Evolutionary conservation across 2,329 filamentous ascomycete genomes (phyloP).

Genomic region (Claviceps sp.): DNA sequence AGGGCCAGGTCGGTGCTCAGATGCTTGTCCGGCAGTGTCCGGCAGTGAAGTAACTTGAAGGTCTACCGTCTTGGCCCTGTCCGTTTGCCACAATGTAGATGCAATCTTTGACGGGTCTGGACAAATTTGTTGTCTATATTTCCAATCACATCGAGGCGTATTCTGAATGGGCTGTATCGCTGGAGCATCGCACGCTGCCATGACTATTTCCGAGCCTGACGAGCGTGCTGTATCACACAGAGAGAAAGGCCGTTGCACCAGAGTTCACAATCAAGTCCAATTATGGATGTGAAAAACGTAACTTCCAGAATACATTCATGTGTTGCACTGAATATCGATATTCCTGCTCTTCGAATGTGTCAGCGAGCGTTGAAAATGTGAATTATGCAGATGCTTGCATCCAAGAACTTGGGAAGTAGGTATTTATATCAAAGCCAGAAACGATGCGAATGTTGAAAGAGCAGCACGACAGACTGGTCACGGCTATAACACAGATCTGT

Average conservation of each 20-base stretch:
- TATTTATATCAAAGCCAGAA: too few species aligned
- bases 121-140: too few species aligned
- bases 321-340: too few species aligned
- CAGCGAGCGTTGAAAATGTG: too few species aligned
- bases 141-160: not conserved
- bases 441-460: too few species aligned
- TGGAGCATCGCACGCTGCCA: not conserved
- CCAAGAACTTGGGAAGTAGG: too few species aligned
- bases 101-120: too few species aligned
- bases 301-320: not conserved
- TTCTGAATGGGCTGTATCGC: not conserved
- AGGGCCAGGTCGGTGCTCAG: not conserved
- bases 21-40: not conserved
- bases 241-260: not conserved
- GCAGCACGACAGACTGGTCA: not conserved
- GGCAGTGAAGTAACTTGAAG: not conserved
- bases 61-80: not conserved
- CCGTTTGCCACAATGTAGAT: not conserved
- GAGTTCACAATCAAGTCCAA: not conserved
- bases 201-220: not conserved
- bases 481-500: too few species aligned
- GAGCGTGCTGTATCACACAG: not conserved
- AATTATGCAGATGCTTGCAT: too few species aligned
- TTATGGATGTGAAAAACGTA: not conserved
- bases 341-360: too few species aligned